Evolutionary conservation across 192 early-diverging fungal genomes (phyloP).

Genomic region (Backusella liffmaniae): DNA sequence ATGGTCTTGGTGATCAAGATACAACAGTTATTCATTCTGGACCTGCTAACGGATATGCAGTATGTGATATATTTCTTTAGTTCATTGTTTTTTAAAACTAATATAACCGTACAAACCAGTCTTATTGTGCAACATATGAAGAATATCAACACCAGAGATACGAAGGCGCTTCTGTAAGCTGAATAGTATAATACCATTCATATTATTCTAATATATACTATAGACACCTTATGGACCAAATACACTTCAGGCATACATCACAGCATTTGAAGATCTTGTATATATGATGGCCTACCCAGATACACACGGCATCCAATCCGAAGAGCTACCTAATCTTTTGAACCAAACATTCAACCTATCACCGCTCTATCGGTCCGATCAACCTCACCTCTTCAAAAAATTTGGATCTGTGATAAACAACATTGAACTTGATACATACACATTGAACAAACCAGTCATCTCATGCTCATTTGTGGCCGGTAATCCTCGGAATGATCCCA

Average conservation of each 20-base stretch:
- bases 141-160: constrained; percentile 64
- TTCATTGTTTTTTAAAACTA: neutral
- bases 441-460: neutral
- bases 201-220: neutral
- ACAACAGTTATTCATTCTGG: constrained; percentile 50
- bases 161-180: constrained; percentile 50
- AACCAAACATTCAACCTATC: constrained; percentile 16
- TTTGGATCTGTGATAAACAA: constrained; percentile 33
- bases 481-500: constrained; percentile 31
- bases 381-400: constrained; percentile 11
- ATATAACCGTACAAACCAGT: constrained; percentile 3
- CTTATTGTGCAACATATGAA: constrained; percentile 52
- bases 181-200: neutral
- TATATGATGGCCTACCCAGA: constrained; percentile 37
- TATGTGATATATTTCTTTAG: constrained; percentile 25
- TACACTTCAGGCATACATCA: constrained; percentile 53
- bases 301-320: neutral
- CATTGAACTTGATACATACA: neutral
- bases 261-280: constrained; percentile 49
- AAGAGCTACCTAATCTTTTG: constrained; percentile 19
- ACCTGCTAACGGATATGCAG: constrained; percentile 56
- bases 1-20: constrained; percentile 41
- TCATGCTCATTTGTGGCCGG: constrained; percentile 29
- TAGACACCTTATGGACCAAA: constrained; percentile 57
- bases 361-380: constrained; percentile 12